phyloP scores from a whole-genome alignment of 116 monocot species.

The Zostera marina region DNA sequence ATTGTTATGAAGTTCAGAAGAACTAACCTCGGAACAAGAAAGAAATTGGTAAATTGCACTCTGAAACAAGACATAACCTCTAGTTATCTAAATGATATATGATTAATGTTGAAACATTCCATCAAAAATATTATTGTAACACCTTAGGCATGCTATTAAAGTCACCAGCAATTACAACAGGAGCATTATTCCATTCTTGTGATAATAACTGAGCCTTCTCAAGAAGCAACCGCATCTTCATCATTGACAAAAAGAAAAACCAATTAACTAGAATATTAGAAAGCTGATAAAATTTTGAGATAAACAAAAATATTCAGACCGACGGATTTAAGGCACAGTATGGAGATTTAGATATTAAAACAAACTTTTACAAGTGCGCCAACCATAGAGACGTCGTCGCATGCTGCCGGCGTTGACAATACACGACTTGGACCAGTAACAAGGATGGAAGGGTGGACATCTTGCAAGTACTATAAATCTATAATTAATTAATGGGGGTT shows the following conservation, averaged over 20 bases:
- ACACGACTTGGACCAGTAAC: too few species aligned
- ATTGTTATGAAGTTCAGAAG: neutral
- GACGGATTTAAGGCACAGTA: neutral
- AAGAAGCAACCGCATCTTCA: constrained; percentile 40
- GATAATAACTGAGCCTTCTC: constrained; percentile 29
- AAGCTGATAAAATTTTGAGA: neutral
- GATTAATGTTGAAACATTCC: neutral
- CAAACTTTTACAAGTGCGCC: too few species aligned
- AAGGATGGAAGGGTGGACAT: too few species aligned
- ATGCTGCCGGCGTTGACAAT: too few species aligned
- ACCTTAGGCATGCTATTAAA: constrained; percentile 57
- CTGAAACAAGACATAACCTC: constrained; percentile 11
- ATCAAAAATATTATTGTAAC: neutral
- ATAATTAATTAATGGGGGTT: too few species aligned
- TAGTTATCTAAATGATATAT: neutral
- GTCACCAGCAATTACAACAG: constrained; percentile 54
- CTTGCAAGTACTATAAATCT: too few species aligned
- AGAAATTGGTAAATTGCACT: constrained; percentile 53
- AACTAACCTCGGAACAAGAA: constrained; percentile 28
- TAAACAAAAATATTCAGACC: neutral
- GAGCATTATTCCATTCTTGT: constrained; percentile 20
- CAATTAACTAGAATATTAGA: neutral
- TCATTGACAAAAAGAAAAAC: neutral
- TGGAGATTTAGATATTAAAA: neutral
- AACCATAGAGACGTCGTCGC: too few species aligned